Evolutionary conservation across 2,329 filamentous ascomycete genomes (phyloP).

Genomic region (Emericellopsis cladophorae): DNA sequence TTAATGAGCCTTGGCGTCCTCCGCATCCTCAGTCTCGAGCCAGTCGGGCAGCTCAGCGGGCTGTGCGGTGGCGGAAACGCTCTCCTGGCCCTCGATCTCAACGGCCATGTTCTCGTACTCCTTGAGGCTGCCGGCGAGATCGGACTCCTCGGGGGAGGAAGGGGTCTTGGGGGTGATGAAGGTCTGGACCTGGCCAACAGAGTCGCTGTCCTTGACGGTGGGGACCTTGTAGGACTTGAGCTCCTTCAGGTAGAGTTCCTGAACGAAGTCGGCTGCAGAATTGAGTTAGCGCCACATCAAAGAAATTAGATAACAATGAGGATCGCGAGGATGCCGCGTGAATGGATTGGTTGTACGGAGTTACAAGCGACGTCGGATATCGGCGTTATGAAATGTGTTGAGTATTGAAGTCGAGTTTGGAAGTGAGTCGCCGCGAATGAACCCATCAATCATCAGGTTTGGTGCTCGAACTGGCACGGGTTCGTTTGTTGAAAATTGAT

Average conservation of each 20-base stretch:
- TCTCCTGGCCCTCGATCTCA: constrained; percentile 82
- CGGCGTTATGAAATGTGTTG: no score
- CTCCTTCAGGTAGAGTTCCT: constrained; percentile 95
- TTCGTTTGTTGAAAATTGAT: no score
- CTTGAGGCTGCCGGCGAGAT: constrained; percentile 83
- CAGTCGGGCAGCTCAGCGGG: constrained; percentile 50
- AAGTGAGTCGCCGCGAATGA: no score
- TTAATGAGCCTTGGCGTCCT: constrained; percentile 38
- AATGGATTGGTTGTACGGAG: no score
- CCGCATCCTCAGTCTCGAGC: constrained; percentile 70
- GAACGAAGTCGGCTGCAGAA: constrained; percentile 76
- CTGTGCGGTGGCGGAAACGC: constrained; percentile 43
- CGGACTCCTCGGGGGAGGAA: constrained; percentile 81
- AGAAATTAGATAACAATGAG: no score
- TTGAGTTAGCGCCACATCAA: no score
- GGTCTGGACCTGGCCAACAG: constrained; percentile 82
- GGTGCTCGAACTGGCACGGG: no score
- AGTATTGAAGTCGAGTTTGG: no score
- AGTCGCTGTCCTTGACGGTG: constrained; percentile 70
- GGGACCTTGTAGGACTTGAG: constrained; percentile 90
- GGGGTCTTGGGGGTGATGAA: constrained; percentile 74
- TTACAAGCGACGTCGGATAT: no score
- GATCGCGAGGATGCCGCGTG: no score
- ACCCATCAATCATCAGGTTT: no score
- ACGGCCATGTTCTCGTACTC: constrained; percentile 90